Evolutionary conservation across 2,329 filamentous ascomycete genomes (phyloP).

Genomic region (Trichocomaceae sp.): DNA sequence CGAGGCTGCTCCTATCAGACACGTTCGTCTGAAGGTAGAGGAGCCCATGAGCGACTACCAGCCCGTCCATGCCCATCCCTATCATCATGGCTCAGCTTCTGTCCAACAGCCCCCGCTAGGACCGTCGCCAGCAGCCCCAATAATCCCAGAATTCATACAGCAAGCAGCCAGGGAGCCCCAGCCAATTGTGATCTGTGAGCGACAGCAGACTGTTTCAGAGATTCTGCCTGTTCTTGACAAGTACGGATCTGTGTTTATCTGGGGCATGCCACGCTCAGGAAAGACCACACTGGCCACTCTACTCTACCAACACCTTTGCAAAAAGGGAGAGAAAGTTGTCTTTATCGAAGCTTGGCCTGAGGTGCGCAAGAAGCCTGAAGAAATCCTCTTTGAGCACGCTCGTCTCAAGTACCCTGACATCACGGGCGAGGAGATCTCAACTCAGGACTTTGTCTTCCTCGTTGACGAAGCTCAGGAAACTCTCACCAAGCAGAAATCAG

Average conservation of each 20-base stretch:
- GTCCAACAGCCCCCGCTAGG: background rate
- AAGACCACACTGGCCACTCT: conserved; percentile 1
- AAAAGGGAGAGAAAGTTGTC: background rate
- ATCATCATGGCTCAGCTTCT: background rate
- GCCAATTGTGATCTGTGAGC: background rate
- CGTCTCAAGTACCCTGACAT: background rate
- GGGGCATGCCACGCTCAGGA: conserved; percentile 1
- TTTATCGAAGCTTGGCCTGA: background rate
- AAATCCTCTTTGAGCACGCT: background rate
- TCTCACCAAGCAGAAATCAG: background rate
- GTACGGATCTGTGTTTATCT: conserved; percentile 3
- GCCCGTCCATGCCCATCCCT: background rate
- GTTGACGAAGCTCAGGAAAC: conserved; percentile 3
- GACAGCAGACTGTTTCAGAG: background rate
- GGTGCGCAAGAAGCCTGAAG: background rate
- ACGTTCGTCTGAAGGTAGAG: background rate
- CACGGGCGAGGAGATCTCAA: background rate
- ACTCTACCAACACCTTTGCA: background rate
- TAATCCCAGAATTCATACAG: background rate
- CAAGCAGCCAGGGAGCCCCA: too few species aligned
- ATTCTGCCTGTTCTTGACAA: background rate
- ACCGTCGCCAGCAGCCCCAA: background rate
- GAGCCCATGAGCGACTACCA: background rate
- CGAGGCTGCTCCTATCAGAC: background rate
- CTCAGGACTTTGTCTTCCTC: background rate